Percentiles rank a stretch among this genome's conserved stretches.
Conservation (phyloP, 2,329 filamentous ascomycete genomes). For the Diaporthe capsici region DNA sequence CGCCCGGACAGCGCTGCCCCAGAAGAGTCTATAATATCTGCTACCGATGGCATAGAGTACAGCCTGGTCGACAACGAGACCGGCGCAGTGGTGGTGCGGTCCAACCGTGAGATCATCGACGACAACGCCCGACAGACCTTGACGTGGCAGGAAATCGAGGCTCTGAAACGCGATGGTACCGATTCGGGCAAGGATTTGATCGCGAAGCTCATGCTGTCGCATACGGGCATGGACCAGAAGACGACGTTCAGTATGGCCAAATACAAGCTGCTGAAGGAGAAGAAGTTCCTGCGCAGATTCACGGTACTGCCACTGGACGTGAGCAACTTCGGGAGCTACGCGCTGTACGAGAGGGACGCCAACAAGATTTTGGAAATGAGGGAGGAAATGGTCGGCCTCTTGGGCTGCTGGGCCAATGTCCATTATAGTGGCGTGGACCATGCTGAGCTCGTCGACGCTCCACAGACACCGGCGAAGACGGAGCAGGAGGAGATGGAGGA, state of each 20-base stretch:
- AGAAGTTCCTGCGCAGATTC: slow-evolving; percentile 92
- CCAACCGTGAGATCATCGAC: slow-evolving; percentile 72
- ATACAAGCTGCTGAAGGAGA: slow-evolving; percentile 94
- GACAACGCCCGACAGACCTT: slow-evolving; percentile 80
- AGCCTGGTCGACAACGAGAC: slow-evolving; percentile 61
- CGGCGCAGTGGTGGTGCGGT: slow-evolving; percentile 66
- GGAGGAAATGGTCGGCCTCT: slow-evolving; percentile 84
- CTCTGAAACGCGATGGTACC: slow-evolving; percentile 79
- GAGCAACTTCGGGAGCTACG: slow-evolving; percentile 79
- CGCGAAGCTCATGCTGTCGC: slow-evolving; percentile 90
- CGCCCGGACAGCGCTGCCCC: slow-evolving; percentile 56
- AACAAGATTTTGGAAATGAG: slow-evolving; percentile 87
- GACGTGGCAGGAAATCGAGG: slow-evolving; percentile 81
- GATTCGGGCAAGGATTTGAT: slow-evolving; percentile 91
- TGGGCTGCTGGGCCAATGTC: slow-evolving; percentile 92
- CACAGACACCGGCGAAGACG: slow-evolving; percentile 43
- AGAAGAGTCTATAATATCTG: slow-evolving; percentile 56
- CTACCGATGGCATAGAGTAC: slow-evolving; percentile 59
- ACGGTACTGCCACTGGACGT: slow-evolving; percentile 88
- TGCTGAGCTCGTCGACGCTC: slow-evolving; percentile 11
- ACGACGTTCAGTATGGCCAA: slow-evolving; percentile 94
- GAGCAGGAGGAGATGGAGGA: slow-evolving; percentile 47
- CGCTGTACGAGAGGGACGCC: slow-evolving; percentile 85
- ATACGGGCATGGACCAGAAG: slow-evolving; percentile 93
- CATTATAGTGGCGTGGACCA: slow-evolving; percentile 73